phyloP scores from a whole-genome alignment of 1,139 yeast species.

The Blastobotrys buckinghamii region DNA sequence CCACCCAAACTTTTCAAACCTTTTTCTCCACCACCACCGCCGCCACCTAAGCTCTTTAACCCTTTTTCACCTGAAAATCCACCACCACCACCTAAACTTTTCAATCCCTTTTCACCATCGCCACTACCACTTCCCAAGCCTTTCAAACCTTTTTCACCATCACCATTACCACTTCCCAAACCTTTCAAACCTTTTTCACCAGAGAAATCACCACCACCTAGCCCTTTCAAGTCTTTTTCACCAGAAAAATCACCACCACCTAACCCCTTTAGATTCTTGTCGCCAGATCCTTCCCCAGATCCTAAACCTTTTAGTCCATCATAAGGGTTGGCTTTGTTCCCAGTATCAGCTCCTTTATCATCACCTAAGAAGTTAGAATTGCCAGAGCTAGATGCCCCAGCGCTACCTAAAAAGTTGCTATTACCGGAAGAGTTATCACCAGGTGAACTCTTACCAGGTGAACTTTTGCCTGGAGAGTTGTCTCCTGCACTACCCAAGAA shows the following conservation, averaged over 20 bases:
- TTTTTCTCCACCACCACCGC: not conserved
- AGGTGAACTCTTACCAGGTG: too few relatives aligned
- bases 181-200: constrained; percentile 2
- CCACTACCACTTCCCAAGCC: not conserved
- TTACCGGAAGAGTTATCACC: too few relatives aligned
- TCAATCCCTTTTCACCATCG: not conserved
- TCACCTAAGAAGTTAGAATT: not conserved
- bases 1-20: not conserved
- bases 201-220: not conserved
- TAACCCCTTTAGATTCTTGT: not conserved
- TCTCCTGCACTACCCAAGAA: too few relatives aligned
- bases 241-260: not conserved
- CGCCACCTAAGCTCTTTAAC: not conserved
- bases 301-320: not conserved
- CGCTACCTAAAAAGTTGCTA: too few relatives aligned
- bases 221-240: not conserved
- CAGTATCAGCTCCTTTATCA: not conserved
- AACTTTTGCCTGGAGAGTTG: too few relatives aligned
- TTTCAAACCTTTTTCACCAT: not conserved
- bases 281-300: not conserved
- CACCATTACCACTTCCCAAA: constrained; percentile 4
- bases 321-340: not conserved
- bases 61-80: not conserved
- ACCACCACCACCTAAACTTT: not conserved
- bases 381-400: not conserved